These are phyloP conservation scores for Eucalyptus cloeziana DNA, from an alignment of 345 rosid species.

Conservation along the genomic window DNA sequence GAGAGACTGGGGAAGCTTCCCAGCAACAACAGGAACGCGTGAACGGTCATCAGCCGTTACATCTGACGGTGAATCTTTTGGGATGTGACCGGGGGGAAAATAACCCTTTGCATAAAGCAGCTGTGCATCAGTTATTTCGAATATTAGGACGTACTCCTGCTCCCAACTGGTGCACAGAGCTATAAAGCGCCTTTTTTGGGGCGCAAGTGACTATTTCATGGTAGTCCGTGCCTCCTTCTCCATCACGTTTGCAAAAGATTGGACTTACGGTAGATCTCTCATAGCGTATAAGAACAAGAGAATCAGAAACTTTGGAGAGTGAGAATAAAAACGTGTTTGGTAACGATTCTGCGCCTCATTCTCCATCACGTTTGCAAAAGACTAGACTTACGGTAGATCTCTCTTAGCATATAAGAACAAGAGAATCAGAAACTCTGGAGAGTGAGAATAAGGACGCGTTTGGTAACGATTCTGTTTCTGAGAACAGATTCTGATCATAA, in stretches of 20 bases:
- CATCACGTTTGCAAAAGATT: constrained; percentile 55
- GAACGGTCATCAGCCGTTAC: no score
- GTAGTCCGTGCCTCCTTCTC: constrained; percentile 46
- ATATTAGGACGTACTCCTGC: constrained; percentile 10
- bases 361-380: constrained; percentile 49
- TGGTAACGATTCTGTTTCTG: no score
- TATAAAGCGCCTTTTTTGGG: constrained; percentile 68
- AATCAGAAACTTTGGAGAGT: background rate
- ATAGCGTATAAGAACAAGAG: background rate
- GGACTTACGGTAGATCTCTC: constrained; percentile 95
- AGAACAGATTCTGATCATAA: no score
- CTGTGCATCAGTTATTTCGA: background rate
- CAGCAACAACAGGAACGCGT: no score
- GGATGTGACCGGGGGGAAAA: background rate
- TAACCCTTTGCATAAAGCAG: background rate
- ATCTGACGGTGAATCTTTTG: background rate
- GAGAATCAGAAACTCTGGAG: background rate
- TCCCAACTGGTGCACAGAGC: constrained; percentile 83
- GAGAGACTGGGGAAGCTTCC: no score
- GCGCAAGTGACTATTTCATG: constrained; percentile 77
- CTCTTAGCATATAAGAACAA: constrained; percentile 12
- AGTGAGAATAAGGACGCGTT: background rate
- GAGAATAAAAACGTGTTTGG: background rate
- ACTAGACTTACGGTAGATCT: constrained; percentile 93
- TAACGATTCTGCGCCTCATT: constrained; percentile 19